Evolutionary conservation across 441 rosid genomes (phyloP).

Genomic region (Corymbia calophylla): DNA sequence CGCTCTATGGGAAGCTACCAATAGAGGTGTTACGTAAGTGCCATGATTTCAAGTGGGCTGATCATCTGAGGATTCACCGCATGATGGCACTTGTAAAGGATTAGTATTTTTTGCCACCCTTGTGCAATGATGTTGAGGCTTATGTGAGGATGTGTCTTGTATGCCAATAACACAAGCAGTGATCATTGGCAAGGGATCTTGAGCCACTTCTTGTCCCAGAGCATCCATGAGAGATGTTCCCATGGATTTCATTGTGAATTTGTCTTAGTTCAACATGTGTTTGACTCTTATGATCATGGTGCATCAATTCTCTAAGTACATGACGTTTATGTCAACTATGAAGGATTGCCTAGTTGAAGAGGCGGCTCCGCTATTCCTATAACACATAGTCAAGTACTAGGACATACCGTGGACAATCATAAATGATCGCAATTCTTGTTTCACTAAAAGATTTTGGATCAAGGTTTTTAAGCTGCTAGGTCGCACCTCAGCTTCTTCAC

Average conservation of each 20-base stretch:
- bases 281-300: neutral
- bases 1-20: neutral
- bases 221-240: neutral
- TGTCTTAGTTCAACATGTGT: neutral
- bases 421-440: accelerated
- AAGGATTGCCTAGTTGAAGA: neutral
- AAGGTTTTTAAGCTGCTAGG: neutral
- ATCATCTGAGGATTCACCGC: neutral
- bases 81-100: neutral
- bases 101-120: neutral
- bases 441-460: too few relatives aligned
- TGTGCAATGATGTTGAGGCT: neutral
- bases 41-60: neutral
- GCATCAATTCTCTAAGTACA: accelerated
- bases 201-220: accelerated
- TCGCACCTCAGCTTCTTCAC: neutral
- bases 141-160: neutral
- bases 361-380: neutral
- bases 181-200: neutral
- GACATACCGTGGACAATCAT: accelerated
- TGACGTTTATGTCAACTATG: neutral
- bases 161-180: neutral
- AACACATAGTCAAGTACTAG: neutral
- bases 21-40: neutral
- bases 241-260: neutral